phyloP scores from a whole-genome alignment of 306 rosid species.

The Cucumis sativus region Cucumber_9930_V3 NC_026660.2:29496001-29496500 shows the following conservation, averaged over 20 bases:
- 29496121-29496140: background rate
- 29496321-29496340: background rate
- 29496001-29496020: conserved; percentile 75
- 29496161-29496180: background rate
- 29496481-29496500: background rate
- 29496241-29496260: background rate
- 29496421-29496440: background rate
- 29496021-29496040: conserved; percentile 74
- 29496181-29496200: background rate
- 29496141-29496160: background rate
- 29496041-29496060: conserved; percentile 73
- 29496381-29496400: background rate
- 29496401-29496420: background rate
- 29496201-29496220: background rate
- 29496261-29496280: background rate
- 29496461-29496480: background rate
- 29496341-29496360: background rate
- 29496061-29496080: conserved; percentile 40
- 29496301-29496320: conserved; percentile 1
- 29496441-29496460: background rate
- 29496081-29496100: conserved; percentile 17
- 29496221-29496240: background rate
- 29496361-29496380: background rate
- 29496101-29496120: background rate
- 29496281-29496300: background rate